These are phyloP conservation scores for Morella rubra DNA, from an alignment of 306 rosid genomes.

Conservation along the genomic window DNA sequence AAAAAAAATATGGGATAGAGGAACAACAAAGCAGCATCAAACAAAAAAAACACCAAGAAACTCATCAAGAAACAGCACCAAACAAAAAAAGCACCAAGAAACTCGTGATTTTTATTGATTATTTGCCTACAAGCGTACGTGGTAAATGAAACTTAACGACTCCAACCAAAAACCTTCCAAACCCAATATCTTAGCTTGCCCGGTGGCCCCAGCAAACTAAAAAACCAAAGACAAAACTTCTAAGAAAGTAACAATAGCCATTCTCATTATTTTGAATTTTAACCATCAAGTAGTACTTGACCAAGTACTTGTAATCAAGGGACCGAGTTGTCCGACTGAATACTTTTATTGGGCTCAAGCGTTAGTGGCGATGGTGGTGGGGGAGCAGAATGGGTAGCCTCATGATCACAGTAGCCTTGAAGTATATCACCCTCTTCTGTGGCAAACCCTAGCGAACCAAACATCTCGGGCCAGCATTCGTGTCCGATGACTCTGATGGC, in stretches of 20 bases:
- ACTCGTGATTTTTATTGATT: too few species aligned
- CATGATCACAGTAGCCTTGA: conserved; percentile 50
- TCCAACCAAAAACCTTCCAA: neutral
- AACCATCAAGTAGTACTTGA: neutral
- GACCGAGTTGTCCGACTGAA: neutral
- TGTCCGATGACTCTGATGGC: conserved; percentile 49
- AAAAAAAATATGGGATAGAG: too few species aligned
- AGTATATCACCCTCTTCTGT: conserved; percentile 51
- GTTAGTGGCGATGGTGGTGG: conserved; percentile 14
- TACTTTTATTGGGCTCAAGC: neutral
- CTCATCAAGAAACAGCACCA: too few species aligned
- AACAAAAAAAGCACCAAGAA: too few species aligned
- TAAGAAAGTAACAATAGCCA: neutral
- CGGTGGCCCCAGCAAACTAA: neutral
- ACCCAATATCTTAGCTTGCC: neutral
- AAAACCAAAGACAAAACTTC: neutral
- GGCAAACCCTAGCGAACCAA: conserved; percentile 57
- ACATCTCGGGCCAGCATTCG: conserved; percentile 69
- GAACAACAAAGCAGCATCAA: too few species aligned
- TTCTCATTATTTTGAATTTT: neutral
- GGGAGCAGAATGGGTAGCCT: conserved; percentile 12
- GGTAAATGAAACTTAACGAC: neutral
- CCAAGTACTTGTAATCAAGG: neutral
- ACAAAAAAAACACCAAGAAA: too few species aligned
- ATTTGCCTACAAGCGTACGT: neutral